Conservation (phyloP, 192 early-diverging fungal species). For the Entophlyctis luteolus region DNA sequence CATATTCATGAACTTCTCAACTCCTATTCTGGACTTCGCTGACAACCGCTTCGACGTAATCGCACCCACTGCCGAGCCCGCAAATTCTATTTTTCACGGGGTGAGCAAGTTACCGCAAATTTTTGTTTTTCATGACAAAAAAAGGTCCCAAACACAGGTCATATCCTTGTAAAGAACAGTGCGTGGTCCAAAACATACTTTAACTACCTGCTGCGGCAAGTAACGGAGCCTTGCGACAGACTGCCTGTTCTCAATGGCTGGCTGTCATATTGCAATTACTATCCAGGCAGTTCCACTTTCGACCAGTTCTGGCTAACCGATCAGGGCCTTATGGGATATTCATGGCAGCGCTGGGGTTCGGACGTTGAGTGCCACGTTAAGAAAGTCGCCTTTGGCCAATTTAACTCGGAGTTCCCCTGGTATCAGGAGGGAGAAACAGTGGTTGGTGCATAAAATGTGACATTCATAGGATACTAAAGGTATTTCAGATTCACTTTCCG, state of each 20-base stretch:
- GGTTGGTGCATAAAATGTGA: neutral
- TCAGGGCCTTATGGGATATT: neutral
- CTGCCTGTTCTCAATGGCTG: neutral
- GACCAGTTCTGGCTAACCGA: neutral
- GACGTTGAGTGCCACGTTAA: conserved; percentile 1
- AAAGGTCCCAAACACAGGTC: conserved; percentile 4
- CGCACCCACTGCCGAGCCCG: neutral
- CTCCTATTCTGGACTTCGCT: neutral
- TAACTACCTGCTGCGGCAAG: neutral
- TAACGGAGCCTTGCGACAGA: neutral
- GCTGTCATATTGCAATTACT: neutral
- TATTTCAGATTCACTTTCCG: conserved; percentile 1
- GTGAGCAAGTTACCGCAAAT: neutral
- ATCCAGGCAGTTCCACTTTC: too few relatives aligned
- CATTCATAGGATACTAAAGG: neutral
- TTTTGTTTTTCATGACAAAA: too few relatives aligned
- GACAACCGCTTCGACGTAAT: conserved; percentile 3
- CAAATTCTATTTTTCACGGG: neutral
- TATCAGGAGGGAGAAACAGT: conserved; percentile 7
- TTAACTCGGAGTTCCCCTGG: conserved; percentile 3
- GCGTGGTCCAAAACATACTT: conserved; percentile 4
- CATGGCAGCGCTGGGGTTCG: neutral
- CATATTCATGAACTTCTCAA: neutral
- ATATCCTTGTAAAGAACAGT: conserved; percentile 2
- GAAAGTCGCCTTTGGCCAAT: neutral